Conservation (phyloP, 1,139 yeast species). For the Protomyces lactucae-debilis region DNA sequence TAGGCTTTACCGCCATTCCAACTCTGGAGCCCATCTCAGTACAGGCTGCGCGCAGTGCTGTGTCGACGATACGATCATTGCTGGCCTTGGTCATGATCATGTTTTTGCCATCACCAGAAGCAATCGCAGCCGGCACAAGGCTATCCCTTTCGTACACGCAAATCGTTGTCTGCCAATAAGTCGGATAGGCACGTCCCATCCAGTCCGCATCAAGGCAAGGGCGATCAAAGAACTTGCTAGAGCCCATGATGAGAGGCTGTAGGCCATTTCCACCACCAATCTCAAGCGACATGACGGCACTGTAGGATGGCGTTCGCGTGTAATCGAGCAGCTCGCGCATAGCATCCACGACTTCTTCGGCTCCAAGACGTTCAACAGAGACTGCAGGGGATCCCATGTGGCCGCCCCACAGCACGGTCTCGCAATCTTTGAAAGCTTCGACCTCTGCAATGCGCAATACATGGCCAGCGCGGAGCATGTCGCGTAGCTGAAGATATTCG, state of each 20-base stretch:
- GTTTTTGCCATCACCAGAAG: conserved; percentile 48
- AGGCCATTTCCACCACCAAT: conserved; percentile 50
- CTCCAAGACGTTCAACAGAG: conserved; percentile 20
- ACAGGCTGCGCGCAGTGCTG: conserved; percentile 44
- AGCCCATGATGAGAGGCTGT: conserved; percentile 40
- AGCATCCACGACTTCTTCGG: conserved; percentile 41
- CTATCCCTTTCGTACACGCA: conserved; percentile 36
- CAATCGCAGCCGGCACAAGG: conserved; percentile 42
- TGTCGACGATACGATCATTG: conserved; percentile 42
- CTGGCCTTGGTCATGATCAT: conserved; percentile 42
- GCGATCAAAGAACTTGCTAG: conserved; percentile 38
- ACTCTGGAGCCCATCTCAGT: conserved; percentile 44
- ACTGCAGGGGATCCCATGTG: conserved; percentile 47
- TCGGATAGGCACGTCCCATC: conserved; percentile 50
- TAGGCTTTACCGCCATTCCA: conserved; percentile 44
- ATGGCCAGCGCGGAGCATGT: conserved; percentile 41
- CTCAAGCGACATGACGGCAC: conserved; percentile 43
- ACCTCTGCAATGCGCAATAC: conserved; percentile 41
- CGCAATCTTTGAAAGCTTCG: conserved; percentile 34
- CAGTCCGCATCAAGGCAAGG: conserved; percentile 46
- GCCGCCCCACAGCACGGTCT: conserved; percentile 43
- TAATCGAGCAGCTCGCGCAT: conserved; percentile 39
- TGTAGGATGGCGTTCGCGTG: conserved; percentile 35
- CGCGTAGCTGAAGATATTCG: conserved; percentile 41
- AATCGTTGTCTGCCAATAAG: conserved; percentile 44